Conservation (phyloP, 2,329 filamentous ascomycete species). For the Magnaporthales sp. region DNA sequence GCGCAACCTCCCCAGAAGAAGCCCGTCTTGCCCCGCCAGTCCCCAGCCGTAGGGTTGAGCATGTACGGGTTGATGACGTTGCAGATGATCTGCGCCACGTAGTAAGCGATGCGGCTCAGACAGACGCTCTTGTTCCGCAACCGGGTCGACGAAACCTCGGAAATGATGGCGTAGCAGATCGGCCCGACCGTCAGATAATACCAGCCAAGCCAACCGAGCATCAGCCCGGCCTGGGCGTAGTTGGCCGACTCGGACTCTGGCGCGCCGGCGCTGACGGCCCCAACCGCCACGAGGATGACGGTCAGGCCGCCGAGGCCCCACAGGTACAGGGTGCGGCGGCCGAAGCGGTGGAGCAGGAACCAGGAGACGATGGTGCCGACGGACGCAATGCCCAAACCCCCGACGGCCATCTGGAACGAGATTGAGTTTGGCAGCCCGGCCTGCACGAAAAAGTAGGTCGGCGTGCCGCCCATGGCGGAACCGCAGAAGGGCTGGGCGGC, state of each 20-base stretch:
- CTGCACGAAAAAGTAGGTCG: slow-evolving; percentile 14
- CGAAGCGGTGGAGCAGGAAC: slow-evolving; percentile 9
- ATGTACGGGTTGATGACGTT: slow-evolving; percentile 21
- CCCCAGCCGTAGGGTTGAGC: slow-evolving; percentile 27
- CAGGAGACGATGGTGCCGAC: slow-evolving; percentile 21
- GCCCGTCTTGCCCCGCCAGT: slow-evolving; percentile 18
- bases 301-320: slow-evolving; percentile 10
- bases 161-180: slow-evolving; percentile 24
- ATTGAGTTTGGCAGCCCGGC: slow-evolving; percentile 5
- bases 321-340: slow-evolving; percentile 10
- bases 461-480: slow-evolving; percentile 26
- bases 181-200: slow-evolving; percentile 29
- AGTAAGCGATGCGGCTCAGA: slow-evolving; percentile 21
- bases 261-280: slow-evolving; percentile 12
- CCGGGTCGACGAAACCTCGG: slow-evolving; percentile 24
- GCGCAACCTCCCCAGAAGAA: slow-evolving; percentile 5
- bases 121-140: slow-evolving; percentile 24
- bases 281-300: slow-evolving; percentile 8
- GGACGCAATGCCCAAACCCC: slow-evolving; percentile 21
- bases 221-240: slow-evolving; percentile 28
- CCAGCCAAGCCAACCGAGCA: slow-evolving; percentile 42
- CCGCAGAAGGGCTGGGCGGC: slow-evolving; percentile 19
- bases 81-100: slow-evolving; percentile 15
- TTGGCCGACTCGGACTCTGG: slow-evolving; percentile 15
- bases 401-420: slow-evolving; percentile 17